Evolutionary conservation across 2,329 filamentous ascomycete species (phyloP).

Genomic region (Lachnellula hyalina): DNA sequence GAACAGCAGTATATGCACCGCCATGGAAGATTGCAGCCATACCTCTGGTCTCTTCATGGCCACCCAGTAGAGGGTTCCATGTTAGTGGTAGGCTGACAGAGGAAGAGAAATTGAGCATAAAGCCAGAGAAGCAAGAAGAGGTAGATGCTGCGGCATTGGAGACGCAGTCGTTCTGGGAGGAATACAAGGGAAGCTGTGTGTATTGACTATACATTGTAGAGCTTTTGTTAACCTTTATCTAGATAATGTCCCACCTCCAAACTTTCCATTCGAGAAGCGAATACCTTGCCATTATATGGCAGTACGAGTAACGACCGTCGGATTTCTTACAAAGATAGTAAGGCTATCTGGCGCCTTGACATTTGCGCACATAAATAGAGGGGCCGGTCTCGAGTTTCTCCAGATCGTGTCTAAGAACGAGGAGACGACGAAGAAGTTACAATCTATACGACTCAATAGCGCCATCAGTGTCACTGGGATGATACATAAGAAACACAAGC

Average conservation of each 20-base stretch:
- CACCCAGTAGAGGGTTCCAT: conserved; percentile 13
- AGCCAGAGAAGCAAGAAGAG: background rate
- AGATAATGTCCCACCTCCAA: conserved; percentile 8
- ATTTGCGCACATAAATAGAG: conserved; percentile 52
- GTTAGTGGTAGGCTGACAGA: background rate
- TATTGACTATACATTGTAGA: background rate
- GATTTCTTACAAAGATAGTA: conserved; percentile 65
- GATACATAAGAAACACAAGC: conserved; percentile 15
- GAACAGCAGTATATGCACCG: background rate
- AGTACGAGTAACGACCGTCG: conserved; percentile 51
- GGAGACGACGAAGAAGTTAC: conserved; percentile 37
- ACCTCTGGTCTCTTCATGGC: background rate
- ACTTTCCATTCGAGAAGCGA: conserved; percentile 9
- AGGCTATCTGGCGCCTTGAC: conserved; percentile 64
- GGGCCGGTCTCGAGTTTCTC: conserved; percentile 40
- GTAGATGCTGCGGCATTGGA: background rate
- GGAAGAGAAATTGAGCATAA: background rate
- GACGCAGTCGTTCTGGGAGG: conserved; percentile 17
- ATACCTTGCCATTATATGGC: conserved; percentile 20
- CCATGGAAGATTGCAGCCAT: background rate
- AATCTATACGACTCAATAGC: conserved; percentile 44
- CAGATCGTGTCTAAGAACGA: conserved; percentile 19
- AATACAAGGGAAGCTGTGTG: conserved; percentile 26
- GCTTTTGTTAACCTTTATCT: background rate
- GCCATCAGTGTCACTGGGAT: conserved; percentile 46